Percentiles rank a stretch among this genome's conserved stretches.
Evolutionary conservation across 495 filamentous ascomycete genomes (phyloP).

Genomic region (Daldinia grandis): DNA sequence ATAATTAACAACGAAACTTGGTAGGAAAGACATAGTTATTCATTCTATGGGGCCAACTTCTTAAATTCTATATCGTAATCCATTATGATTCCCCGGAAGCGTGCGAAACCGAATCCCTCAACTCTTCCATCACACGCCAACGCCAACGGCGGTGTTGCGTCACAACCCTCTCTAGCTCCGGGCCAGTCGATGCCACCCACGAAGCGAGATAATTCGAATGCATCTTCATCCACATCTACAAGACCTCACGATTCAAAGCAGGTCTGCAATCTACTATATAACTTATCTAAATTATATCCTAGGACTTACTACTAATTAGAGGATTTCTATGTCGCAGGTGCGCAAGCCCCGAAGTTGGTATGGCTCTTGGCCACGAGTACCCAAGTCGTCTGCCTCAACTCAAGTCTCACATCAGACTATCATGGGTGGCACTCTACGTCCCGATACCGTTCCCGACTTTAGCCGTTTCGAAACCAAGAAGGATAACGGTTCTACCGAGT

Average conservation of each 20-base stretch:
- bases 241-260: constrained; percentile 27
- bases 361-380: constrained; percentile 69
- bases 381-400: constrained; percentile 75
- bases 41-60: constrained; percentile 7
- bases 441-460: constrained; percentile 52
- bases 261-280: constrained; percentile 24
- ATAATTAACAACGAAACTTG: constrained; percentile 13
- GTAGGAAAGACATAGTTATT: not conserved
- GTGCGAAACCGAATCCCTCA: constrained; percentile 65
- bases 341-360: constrained; percentile 71
- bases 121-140: constrained; percentile 43
- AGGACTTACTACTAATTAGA: constrained; percentile 20
- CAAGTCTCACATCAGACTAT: constrained; percentile 82
- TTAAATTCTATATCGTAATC: constrained; percentile 7
- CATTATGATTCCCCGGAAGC: constrained; percentile 69
- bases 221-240: constrained; percentile 22
- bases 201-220: constrained; percentile 26
- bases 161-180: constrained; percentile 27
- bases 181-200: constrained; percentile 31
- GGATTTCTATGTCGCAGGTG: constrained; percentile 45
- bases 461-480: constrained; percentile 58
- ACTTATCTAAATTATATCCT: constrained; percentile 19
- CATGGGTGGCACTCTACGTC: constrained; percentile 60
- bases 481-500: constrained; percentile 37
- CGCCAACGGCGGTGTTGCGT: constrained; percentile 48